phyloP scores from a whole-genome alignment of 371 early-diverging fungal species.

The Sporodiniella umbellata region DNA sequence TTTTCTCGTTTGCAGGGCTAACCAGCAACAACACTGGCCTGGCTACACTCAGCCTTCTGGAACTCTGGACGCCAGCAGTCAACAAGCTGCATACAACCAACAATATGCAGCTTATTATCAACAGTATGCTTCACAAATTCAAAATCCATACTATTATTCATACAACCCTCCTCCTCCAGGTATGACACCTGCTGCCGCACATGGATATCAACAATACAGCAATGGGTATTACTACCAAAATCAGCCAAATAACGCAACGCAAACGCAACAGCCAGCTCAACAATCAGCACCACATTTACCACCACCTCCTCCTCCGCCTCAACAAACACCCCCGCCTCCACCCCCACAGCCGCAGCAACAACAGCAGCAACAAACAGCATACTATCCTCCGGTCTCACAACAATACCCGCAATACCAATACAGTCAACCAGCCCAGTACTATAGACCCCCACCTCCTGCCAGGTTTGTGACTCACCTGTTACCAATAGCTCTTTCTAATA shows the following conservation, averaged over 20 bases:
- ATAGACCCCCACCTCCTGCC: not conserved
- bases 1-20: slow-evolving; percentile 9
- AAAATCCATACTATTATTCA: slow-evolving; percentile 31
- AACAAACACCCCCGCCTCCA: too few species aligned
- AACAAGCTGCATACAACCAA: slow-evolving; percentile 8
- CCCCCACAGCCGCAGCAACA: not conserved
- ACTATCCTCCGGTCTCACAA: slow-evolving; percentile 6
- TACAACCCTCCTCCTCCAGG: slow-evolving; percentile 20
- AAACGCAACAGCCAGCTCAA: not conserved
- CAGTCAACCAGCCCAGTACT: slow-evolving; percentile 9
- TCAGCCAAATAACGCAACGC: not conserved
- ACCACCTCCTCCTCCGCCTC: too few species aligned
- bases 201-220: slow-evolving; percentile 6
- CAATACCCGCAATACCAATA: slow-evolving; percentile 6
- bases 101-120: slow-evolving; percentile 24
- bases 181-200: not conserved
- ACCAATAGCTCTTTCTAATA: not conserved
- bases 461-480: not conserved
- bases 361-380: slow-evolving; percentile 3
- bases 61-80: not conserved
- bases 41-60: slow-evolving; percentile 10
- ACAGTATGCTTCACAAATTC: slow-evolving; percentile 16
- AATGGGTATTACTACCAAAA: slow-evolving; percentile 8
- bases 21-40: slow-evolving; percentile 19
- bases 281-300: slow-evolving; percentile 7